A percentile compares a stretch with the other conserved stretches of the same genome.
These are phyloP conservation scores for Populus alba DNA, from an alignment of 345 rosid genomes.

Conservation along the genomic window DNA sequence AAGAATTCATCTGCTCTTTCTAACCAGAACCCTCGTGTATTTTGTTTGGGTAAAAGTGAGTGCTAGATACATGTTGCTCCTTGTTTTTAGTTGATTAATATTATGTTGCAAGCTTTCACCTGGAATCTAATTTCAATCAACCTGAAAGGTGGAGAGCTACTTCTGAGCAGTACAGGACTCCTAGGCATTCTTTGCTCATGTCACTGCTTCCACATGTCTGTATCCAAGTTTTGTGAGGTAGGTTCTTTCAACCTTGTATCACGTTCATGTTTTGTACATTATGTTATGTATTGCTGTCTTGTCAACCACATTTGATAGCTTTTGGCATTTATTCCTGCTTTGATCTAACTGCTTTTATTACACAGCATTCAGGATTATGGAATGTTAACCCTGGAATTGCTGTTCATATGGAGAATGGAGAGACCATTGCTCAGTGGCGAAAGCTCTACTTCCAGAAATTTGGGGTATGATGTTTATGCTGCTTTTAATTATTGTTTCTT, in stretches of 20 bases:
- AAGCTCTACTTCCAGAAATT: conserved; percentile 40
- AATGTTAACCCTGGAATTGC: conserved; percentile 46
- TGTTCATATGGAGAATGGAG: conserved; percentile 50
- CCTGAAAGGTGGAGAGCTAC: conserved; percentile 46
- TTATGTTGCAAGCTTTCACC: neutral
- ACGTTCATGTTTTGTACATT: neutral
- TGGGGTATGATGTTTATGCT: conserved; percentile 43
- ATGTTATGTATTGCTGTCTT: neutral
- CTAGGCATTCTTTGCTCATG: conserved; percentile 48
- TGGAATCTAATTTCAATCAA: conserved; percentile 16
- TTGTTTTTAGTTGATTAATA: neutral
- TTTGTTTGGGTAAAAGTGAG: conserved; percentile 48
- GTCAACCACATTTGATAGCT: neutral
- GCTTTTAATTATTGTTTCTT: neutral
- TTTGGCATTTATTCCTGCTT: neutral
- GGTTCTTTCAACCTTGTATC: conserved; percentile 6
- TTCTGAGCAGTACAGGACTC: conserved; percentile 50
- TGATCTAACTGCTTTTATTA: conserved; percentile 14
- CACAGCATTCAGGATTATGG: conserved; percentile 47
- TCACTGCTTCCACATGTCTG: conserved; percentile 48
- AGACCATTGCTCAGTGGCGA: conserved; percentile 50
- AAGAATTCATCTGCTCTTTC: conserved; percentile 19
- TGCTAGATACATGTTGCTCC: conserved; percentile 4
- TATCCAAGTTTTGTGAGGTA: conserved; percentile 56
- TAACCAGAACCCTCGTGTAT: conserved; percentile 37